Base-by-base conservation (phyloP, 176 grass and related monocot species). In the Oryza rufipogon region DNA sequence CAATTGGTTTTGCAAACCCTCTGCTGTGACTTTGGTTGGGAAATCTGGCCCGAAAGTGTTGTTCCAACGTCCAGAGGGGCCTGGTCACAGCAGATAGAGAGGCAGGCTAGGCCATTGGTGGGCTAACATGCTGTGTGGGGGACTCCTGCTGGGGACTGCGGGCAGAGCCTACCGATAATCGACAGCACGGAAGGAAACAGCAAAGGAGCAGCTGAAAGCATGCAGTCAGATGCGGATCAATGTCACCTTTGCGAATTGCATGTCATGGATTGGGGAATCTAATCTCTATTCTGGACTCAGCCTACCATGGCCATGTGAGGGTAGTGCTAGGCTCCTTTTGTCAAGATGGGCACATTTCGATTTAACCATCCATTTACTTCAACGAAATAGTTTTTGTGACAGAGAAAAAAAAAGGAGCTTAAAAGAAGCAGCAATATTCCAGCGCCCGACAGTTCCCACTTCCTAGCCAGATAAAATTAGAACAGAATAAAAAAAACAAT, bases 231-330 rank as follows among this genome's bases (percentile, higher is more conserved):
- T 73, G 80, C 86, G 54, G 67, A 83, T 78, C 86, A 83, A 73
- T 66, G 74, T 83, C 86, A 83, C 86, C 80, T 83, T 88, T 79
- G 58, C 11, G 67, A 58, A 88, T 67, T 73, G 80, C 74, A 78
- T 66, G 44, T 70, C 67, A 66, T 66, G 80, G 74, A 88, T 88
- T 66, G 72, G 67, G 86, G 80, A 88, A 88, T 88, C 74, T 73
- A 56, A 73, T 78, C 75, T 78, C 68, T 60, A 83, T 83, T 38
- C 67, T 72, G 67, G 68, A 66, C 68, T 83, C 67, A 73, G 20
- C 13, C 68, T 83, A 66, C 84, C 76, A 84, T 56, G 74, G 49
- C 84, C 76, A 84, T 56, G 74, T 73, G 68, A n/a, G 32, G 23
- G 33, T 23, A 83, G 86, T 83, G 80, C 11, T 72, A 73, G 45